Evolutionary conservation across 2,329 filamentous ascomycete species (phyloP).

Genomic region (Macrophomina tecta): DNA sequence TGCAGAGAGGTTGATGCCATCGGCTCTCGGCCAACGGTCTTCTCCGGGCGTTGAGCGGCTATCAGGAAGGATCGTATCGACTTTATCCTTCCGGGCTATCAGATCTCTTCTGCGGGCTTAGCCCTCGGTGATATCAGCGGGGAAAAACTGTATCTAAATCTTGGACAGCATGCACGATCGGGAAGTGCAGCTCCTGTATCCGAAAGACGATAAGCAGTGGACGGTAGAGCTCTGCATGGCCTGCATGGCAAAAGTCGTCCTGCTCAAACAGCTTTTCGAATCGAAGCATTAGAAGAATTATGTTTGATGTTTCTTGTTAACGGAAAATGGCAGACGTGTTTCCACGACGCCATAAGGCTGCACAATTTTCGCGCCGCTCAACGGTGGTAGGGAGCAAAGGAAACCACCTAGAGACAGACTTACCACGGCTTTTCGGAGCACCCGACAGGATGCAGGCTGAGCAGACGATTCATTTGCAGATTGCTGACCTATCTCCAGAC

Average conservation of each 20-base stretch:
- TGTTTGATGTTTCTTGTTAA: too few species aligned
- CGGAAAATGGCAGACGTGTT: not conserved
- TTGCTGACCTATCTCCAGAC: constrained; percentile 12
- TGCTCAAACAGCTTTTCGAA: not conserved
- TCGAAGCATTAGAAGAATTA: not conserved
- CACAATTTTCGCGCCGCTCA: too few species aligned
- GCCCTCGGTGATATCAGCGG: not conserved
- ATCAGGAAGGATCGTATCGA: not conserved
- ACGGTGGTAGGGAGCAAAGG: not conserved
- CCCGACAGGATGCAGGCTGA: not conserved
- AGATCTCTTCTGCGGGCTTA: not conserved
- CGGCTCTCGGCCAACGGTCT: not conserved
- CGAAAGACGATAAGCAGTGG: not conserved
- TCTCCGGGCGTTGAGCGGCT: not conserved
- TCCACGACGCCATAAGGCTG: too few species aligned
- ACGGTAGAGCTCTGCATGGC: not conserved
- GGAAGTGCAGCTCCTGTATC: not conserved
- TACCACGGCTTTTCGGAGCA: not conserved
- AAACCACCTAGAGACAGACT: not conserved
- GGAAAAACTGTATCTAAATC: not conserved
- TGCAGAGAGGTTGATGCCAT: not conserved
- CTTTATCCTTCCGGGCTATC: not conserved
- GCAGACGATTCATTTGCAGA: not conserved
- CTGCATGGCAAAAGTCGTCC: not conserved
- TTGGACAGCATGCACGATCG: not conserved